These are phyloP conservation scores for Saccharomycopsis capsularis DNA, from an alignment of 805 yeast species.

Conservation along the genomic window DNA sequence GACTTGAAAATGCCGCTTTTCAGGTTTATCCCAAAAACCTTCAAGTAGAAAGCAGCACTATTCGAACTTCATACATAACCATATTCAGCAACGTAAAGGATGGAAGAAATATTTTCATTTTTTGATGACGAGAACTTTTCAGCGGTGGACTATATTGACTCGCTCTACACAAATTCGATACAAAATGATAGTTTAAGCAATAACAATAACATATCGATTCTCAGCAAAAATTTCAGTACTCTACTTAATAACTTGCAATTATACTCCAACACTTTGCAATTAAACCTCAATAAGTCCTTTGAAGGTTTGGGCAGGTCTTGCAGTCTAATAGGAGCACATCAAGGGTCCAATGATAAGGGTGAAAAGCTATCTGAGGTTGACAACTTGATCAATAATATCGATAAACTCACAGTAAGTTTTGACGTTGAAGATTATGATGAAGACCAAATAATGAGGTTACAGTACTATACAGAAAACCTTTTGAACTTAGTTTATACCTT, in stretches of 20 bases:
- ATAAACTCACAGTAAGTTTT: no score
- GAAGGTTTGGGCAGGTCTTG: slow-evolving; percentile 1
- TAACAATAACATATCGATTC: slow-evolving; percentile 4
- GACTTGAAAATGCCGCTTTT: no score
- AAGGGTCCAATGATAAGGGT: not conserved
- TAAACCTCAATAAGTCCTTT: slow-evolving; percentile 7
- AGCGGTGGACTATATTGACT: slow-evolving; percentile 17
- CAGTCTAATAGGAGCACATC: not conserved
- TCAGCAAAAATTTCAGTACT: slow-evolving; percentile 11
- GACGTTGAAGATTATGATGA: slow-evolving; percentile 10
- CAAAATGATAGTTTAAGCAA: slow-evolving; percentile 3
- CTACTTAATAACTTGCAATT: slow-evolving; percentile 7
- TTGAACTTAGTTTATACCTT: slow-evolving; percentile 11
- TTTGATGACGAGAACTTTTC: slow-evolving; percentile 20
- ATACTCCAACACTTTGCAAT: slow-evolving; percentile 2
- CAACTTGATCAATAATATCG: not conserved
- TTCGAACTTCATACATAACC: no score
- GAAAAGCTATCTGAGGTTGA: not conserved
- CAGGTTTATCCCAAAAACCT: no score
- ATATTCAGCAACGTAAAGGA: not conserved
- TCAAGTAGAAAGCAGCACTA: no score
- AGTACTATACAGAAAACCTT: slow-evolving; percentile 15
- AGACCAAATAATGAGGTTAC: slow-evolving; percentile 12
- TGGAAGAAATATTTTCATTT: slow-evolving; percentile 4
- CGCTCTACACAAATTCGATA: not conserved